A percentile compares a stretch with the other conserved stretches of the same genome.
These are phyloP conservation scores for Rhizomucor pusillus DNA, from an alignment of 371 early-diverging fungal genomes.

Conservation along the genomic window DNA sequence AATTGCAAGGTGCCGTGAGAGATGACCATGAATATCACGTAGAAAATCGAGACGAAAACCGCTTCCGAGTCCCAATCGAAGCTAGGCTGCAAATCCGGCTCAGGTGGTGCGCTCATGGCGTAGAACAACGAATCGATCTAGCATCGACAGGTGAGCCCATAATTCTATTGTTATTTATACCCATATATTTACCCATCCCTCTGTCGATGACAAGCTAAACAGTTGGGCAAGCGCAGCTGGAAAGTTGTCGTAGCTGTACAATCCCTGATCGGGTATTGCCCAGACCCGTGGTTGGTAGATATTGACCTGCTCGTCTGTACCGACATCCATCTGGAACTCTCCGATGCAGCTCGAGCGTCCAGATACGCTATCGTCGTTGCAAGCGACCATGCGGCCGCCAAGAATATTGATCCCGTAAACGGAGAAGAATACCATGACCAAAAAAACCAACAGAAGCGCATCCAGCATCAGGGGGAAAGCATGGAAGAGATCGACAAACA, in stretches of 20 bases:
- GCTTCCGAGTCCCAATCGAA: constrained; percentile 42
- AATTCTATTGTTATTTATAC: constrained; percentile 14
- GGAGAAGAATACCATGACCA: constrained; percentile 56
- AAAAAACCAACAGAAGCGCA: constrained; percentile 48
- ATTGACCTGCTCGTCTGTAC: constrained; percentile 28
- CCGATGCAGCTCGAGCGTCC: constrained; percentile 46
- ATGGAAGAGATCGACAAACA: constrained; percentile 53
- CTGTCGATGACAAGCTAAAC: constrained; percentile 57
- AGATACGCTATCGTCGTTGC: constrained; percentile 41
- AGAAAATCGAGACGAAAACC: constrained; percentile 55
- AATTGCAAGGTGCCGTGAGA: constrained; percentile 59
- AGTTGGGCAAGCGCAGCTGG: constrained; percentile 44
- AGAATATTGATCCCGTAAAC: constrained; percentile 61
- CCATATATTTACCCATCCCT: constrained; percentile 50
- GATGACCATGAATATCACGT: constrained; percentile 56
- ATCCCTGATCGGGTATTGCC: constrained; percentile 48
- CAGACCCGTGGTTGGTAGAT: constrained; percentile 50
- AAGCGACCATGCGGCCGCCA: constrained; percentile 53
- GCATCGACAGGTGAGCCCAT: too few relatives aligned
- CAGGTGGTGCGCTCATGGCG: constrained; percentile 51
- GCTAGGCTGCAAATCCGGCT: constrained; percentile 46
- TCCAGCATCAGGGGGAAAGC: constrained; percentile 58
- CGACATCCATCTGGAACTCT: constrained; percentile 39
- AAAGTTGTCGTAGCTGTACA: constrained; percentile 51
- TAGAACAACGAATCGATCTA: constrained; percentile 41